Base-by-base conservation (phyloP, 2,329 filamentous ascomycete species). In the Neocucurbitaria cava region DNA sequence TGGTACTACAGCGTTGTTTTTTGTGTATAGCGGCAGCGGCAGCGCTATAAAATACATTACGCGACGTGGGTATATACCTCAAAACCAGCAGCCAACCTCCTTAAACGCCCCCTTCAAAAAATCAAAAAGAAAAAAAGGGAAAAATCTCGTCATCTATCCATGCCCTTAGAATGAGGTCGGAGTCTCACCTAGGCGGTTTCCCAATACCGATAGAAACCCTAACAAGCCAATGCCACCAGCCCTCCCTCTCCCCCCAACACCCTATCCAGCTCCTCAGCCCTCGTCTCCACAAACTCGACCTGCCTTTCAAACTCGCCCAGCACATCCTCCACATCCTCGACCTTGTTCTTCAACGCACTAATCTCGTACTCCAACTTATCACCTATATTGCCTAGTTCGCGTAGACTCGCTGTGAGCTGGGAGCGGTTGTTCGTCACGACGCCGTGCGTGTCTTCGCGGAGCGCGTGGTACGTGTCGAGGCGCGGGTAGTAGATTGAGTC, bases 321-420 rank as follows among this genome's bases (percentile, higher is more conserved):
- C 1, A 90, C 90, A 57, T 92, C 89, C 69, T 96, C 92, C 8
- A 96, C 90, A 69, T 98, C 94, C 65, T 90, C 84, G 9, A 96
- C 89, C 66, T 92, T 92, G 43, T 88, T 87, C 44, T 87, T 82
- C n/a, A 98, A 79, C 15, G 87, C 87, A 55, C 89, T 86, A 57
- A 97, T 88, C 79, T 97, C 94, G 75, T 98, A 98, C 68, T 98
- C 93, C 50, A 98, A 81, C 75, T 93, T 93, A 18, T 92, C 91
- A 2, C 89, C 87, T 35, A 96, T 80, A 20, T 89, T 85, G 72
- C 96, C 92, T 13, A 97, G 82, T 59, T 95, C 90, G 72, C 89
- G 89, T 56, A 92, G 81, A 15, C 84, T 83, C 69, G 95, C 91
- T 3, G 84, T 85, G 33, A 96, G 79, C 47, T 84, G 82, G 20